Evolutionary conservation across 331 rosid species (phyloP).

Genomic region (Pyrus hybrid): DNA sequence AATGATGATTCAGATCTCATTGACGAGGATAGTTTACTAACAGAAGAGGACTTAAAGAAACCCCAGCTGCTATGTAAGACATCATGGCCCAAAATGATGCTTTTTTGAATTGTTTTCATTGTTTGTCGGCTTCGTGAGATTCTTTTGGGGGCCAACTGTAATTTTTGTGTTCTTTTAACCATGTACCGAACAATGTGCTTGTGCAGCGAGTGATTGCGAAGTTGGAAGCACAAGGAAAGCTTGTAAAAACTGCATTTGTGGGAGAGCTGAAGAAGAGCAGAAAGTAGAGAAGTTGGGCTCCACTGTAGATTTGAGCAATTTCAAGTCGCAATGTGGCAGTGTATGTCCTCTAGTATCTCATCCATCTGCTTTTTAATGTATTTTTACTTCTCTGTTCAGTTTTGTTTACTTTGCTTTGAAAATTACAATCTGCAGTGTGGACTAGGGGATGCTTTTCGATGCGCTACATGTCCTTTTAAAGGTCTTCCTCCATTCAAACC

Average conservation of each 20-base stretch:
- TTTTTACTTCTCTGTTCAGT: neutral
- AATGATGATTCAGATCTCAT: constrained; percentile 79
- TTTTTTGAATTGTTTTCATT: constrained; percentile 2
- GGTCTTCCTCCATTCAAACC: constrained; percentile 90
- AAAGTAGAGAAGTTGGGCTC: constrained; percentile 66
- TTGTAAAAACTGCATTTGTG: constrained; percentile 88
- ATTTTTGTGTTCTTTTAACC: neutral
- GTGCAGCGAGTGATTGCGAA: constrained; percentile 72
- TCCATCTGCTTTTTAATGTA: neutral
- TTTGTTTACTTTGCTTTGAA: constrained; percentile 17
- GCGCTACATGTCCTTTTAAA: constrained; percentile 93
- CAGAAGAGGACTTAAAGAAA: constrained; percentile 81
- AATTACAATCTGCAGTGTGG: constrained; percentile 68
- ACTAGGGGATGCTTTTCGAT: constrained; percentile 93
- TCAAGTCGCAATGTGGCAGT: constrained; percentile 91
- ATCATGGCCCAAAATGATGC: neutral
- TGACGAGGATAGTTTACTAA: constrained; percentile 84
- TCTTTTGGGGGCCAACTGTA: neutral
- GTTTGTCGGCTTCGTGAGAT: neutral
- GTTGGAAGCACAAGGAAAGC: constrained; percentile 85
- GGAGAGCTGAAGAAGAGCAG: constrained; percentile 91
- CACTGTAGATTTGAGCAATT: constrained; percentile 65
- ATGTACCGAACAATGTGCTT: constrained; percentile 5
- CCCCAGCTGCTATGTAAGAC: constrained; percentile 53
- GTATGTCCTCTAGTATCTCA: constrained; percentile 29